Evolutionary conservation across 441 rosid genomes (phyloP).

Genomic region (Gossypium trilobum): DNA sequence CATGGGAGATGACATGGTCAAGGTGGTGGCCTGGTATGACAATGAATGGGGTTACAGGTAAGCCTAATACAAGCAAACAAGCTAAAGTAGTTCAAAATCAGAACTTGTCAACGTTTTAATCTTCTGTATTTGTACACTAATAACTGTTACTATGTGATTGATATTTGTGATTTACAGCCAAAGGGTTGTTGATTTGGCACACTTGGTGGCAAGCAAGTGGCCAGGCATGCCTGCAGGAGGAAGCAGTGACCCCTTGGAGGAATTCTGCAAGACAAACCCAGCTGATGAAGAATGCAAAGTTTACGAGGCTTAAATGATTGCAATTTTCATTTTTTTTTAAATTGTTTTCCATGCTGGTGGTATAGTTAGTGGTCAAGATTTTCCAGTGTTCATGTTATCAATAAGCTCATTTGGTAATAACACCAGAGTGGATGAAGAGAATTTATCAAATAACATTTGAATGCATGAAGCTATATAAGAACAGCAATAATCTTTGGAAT

Average conservation of each 20-base stretch:
- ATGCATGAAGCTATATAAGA: background rate
- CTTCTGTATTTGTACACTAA: background rate
- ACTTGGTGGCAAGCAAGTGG: slow-evolving; percentile 77
- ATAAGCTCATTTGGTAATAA: slow-evolving; percentile 9
- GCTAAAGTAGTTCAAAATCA: background rate
- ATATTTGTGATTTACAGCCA: slow-evolving; percentile 43
- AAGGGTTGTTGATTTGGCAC: slow-evolving; percentile 98
- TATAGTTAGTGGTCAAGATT: slow-evolving; percentile 7
- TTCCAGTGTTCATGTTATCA: slow-evolving; percentile 12
- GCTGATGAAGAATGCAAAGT: slow-evolving; percentile 72
- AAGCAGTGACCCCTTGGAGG: slow-evolving; percentile 88
- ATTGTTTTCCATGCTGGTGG: background rate
- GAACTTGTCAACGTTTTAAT: background rate
- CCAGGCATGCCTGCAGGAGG: slow-evolving; percentile 50
- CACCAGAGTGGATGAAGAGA: slow-evolving; percentile 13
- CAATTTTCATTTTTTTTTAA: background rate
- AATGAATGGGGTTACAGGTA: slow-evolving; percentile 97
- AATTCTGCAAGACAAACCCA: slow-evolving; percentile 82
- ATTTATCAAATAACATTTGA: slow-evolving; percentile 3
- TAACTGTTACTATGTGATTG: background rate
- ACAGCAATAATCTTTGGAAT: slow-evolving; percentile 3
- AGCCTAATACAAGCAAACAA: background rate
- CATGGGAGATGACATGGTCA: slow-evolving; percentile 96
- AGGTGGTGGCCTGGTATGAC: slow-evolving; percentile 98
- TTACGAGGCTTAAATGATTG: background rate